Evolutionary conservation across 192 early-diverging fungal species (phyloP).

Genomic region (Podila epicladia): DNA sequence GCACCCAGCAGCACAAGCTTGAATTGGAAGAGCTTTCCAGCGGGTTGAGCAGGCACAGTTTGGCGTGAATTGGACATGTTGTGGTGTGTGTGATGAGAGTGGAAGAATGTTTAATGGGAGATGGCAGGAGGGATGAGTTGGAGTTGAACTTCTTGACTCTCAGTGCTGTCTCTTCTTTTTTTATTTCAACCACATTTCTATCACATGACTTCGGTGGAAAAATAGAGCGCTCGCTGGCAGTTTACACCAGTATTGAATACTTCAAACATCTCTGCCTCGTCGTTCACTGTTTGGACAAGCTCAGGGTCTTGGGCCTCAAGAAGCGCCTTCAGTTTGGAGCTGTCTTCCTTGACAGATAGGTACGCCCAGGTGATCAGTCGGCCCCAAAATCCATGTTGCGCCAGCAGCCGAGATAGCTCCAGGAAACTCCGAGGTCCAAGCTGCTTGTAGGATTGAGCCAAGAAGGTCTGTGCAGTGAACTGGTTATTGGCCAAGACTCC

Average conservation of each 20-base stretch:
- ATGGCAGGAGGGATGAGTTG: too few species aligned
- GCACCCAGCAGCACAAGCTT: conserved; percentile 95
- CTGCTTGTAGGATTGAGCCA: conserved; percentile 28
- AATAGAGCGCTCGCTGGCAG: conserved; percentile 23
- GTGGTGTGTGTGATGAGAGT: neutral
- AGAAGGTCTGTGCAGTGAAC: conserved; percentile 43
- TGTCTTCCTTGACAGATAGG: conserved; percentile 33
- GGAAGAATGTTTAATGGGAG: too few species aligned
- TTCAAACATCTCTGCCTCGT: conserved; percentile 52
- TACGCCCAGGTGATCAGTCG: conserved; percentile 43
- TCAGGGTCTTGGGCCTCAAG: conserved; percentile 8
- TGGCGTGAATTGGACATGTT: conserved; percentile 46
- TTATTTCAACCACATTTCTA: neutral
- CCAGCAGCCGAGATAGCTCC: conserved; percentile 20
- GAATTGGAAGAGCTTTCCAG: conserved; percentile 84
- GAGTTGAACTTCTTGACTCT: too few species aligned
- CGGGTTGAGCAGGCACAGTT: conserved; percentile 21
- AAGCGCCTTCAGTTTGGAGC: conserved; percentile 5
- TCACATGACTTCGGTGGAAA: neutral
- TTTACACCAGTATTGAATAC: conserved; percentile 34
- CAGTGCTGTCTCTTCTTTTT: too few species aligned
- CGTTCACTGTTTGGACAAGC: conserved; percentile 29
- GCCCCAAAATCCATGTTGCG: conserved; percentile 43
- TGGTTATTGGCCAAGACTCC: conserved; percentile 23
- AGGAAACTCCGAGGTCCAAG: conserved; percentile 19